These are phyloP conservation scores for Apiotrichum sp. DNA, from an alignment of 1,284 basidiomycete species.

Conservation along the genomic window DNA sequence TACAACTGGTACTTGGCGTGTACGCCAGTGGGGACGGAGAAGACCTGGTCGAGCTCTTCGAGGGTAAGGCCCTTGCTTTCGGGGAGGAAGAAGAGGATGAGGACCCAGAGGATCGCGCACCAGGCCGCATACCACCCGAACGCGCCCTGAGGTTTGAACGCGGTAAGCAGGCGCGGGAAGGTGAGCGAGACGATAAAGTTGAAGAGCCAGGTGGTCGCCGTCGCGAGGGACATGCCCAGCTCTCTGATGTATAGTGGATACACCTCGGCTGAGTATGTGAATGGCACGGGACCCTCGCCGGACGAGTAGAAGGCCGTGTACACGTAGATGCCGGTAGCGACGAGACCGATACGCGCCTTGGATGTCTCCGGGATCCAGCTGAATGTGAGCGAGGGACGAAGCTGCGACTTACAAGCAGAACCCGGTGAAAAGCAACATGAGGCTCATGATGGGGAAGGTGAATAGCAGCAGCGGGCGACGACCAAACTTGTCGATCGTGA, in stretches of 20 bases:
- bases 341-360: constrained; percentile 10
- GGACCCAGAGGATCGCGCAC: constrained; percentile 14
- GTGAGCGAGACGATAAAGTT: no score
- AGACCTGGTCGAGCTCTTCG: no score
- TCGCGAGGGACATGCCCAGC: constrained; percentile 9
- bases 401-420: constrained; percentile 22
- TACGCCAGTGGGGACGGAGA: no score
- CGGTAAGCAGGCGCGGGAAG: constrained; percentile 22
- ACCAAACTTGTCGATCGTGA: constrained; percentile 38
- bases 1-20: no score
- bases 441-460: constrained; percentile 9
- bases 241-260: constrained; percentile 6
- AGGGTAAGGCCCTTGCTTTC: constrained; percentile 19
- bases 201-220: constrained; percentile 1
- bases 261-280: constrained; percentile 11
- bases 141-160: constrained; percentile 17
- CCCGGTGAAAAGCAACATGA: no score
- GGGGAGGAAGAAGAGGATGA: constrained; percentile 21
- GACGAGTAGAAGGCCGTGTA: neutral
- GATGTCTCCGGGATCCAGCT: constrained; percentile 17
- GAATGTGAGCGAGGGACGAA: constrained; percentile 22
- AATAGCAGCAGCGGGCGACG: constrained; percentile 30
- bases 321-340: neutral
- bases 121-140: constrained; percentile 27
- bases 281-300: constrained; percentile 13